Evolutionary conservation across 2,329 filamentous ascomycete species (phyloP).

Genomic region (Nectriaceae sp.): DNA sequence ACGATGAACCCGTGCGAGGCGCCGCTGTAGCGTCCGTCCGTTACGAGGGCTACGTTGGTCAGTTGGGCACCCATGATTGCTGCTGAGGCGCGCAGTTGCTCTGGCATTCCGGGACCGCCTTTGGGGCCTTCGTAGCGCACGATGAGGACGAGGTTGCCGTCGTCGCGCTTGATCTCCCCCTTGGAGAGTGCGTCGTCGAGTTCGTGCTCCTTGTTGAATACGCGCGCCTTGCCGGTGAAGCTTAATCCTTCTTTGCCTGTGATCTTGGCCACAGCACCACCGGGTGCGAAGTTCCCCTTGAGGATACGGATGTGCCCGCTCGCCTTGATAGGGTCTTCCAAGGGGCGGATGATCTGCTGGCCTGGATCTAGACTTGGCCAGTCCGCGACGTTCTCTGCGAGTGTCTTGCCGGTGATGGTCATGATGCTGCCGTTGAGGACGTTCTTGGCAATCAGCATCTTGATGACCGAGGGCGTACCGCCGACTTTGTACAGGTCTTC

Average conservation of each 20-base stretch:
- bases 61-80: slow-evolving; percentile 92
- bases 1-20: slow-evolving; percentile 93
- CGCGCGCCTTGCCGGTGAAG: slow-evolving; percentile 79
- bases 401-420: slow-evolving; percentile 82
- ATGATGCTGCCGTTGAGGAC: slow-evolving; percentile 76
- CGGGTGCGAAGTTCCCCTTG: slow-evolving; percentile 83
- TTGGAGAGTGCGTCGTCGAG: slow-evolving; percentile 77
- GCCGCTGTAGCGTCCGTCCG: slow-evolving; percentile 86
- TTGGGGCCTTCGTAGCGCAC: slow-evolving; percentile 94
- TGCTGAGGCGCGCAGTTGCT: slow-evolving; percentile 85
- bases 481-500: slow-evolving; percentile 85
- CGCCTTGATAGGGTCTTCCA: slow-evolving; percentile 72
- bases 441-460: slow-evolving; percentile 75
- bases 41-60: slow-evolving; percentile 86
- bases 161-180: slow-evolving; percentile 52
- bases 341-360: slow-evolving; percentile 84
- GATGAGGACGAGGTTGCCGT: slow-evolving; percentile 83
- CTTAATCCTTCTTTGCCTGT: slow-evolving; percentile 88
- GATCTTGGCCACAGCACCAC: slow-evolving; percentile 91
- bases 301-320: slow-evolving; percentile 90
- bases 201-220: slow-evolving; percentile 84
- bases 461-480: slow-evolving; percentile 83
- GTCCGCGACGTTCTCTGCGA: slow-evolving; percentile 77
- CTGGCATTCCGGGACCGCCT: slow-evolving; percentile 94
- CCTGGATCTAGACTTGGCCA: slow-evolving; percentile 77